A percentile compares a stretch with the other conserved stretches of the same genome.
These are phyloP conservation scores for Persicaria tinctoria DNA, from an alignment of 148 eudicot genomes.

Conservation along the genomic window DNA sequence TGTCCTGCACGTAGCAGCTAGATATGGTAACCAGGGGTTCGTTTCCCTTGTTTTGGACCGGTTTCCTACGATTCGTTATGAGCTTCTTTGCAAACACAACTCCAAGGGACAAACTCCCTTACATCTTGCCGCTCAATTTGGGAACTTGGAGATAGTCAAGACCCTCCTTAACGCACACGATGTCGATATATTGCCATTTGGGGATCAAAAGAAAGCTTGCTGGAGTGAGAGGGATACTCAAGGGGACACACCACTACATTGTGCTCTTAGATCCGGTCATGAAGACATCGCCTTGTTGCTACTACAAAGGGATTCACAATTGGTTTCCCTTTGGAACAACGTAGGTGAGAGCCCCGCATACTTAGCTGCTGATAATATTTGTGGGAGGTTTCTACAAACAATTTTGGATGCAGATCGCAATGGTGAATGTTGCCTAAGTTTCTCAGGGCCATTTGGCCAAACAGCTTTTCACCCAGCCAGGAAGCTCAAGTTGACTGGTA, in stretches of 20 bases:
- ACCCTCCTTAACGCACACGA: not conserved
- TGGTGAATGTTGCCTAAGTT: not conserved
- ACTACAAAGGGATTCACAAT: not conserved
- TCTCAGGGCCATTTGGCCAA: not conserved
- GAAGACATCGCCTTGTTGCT: not conserved
- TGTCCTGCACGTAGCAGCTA: not conserved
- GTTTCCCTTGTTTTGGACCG: not conserved
- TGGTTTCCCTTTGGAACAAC: not conserved
- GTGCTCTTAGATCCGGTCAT: not conserved
- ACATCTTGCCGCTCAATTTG: not conserved
- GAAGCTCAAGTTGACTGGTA: too few species aligned
- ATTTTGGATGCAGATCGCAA: not conserved
- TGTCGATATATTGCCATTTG: not conserved
- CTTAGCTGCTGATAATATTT: not conserved
- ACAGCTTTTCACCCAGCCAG: too few species aligned
- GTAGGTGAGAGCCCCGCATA: not conserved
- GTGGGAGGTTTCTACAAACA: not conserved
- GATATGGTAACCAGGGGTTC: not conserved
- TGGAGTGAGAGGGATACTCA: not conserved
- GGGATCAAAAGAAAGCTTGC: not conserved
- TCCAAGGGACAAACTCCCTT: not conserved
- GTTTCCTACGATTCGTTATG: not conserved
- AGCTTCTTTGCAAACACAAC: not conserved
- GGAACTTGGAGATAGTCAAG: not conserved
- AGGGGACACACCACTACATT: not conserved